Conservation (phyloP, 2,329 filamentous ascomycete genomes). For the Microdochium nivale region DNA sequence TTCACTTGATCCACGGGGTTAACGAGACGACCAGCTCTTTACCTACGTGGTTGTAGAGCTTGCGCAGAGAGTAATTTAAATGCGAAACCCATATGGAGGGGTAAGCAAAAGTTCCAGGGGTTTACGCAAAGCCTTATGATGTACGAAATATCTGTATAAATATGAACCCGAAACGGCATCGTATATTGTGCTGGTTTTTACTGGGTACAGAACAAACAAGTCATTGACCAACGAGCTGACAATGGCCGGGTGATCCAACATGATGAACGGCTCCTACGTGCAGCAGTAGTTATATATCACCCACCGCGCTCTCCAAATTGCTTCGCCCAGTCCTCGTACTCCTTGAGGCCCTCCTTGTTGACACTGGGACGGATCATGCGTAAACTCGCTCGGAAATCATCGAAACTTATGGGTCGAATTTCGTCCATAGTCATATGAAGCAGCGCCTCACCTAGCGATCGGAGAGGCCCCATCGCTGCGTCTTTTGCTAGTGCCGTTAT, state of each 20-base stretch:
- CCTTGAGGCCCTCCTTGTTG: conserved; percentile 70
- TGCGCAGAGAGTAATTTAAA: no score
- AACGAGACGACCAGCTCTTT: no score
- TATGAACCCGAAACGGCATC: no score
- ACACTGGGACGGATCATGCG: conserved; percentile 84
- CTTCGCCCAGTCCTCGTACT: conserved; percentile 89
- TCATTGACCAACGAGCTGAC: conserved; percentile 7
- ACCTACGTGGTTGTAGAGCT: no score
- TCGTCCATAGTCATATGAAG: conserved; percentile 90
- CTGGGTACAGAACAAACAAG: conserved; percentile 1
- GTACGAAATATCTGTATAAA: no score
- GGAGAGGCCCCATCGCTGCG: conserved; percentile 90
- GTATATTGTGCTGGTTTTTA: no score
- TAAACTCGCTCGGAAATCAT: conserved; percentile 79
- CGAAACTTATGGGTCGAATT: conserved; percentile 75
- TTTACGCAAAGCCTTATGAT: no score
- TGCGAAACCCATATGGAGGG: not conserved
- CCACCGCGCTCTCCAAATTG: conserved; percentile 91
- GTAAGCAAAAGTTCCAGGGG: not conserved
- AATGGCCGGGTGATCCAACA: conserved; percentile 8
- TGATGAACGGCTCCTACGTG: not conserved
- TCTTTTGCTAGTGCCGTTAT: conserved; percentile 96
- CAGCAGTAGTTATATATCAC: conserved; percentile 26
- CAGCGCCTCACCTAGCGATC: conserved; percentile 81
- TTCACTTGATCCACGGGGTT: no score